phyloP scores from a whole-genome alignment of 2,329 filamentous ascomycete genomes.

The Elsinoe fawcettii region DNA sequence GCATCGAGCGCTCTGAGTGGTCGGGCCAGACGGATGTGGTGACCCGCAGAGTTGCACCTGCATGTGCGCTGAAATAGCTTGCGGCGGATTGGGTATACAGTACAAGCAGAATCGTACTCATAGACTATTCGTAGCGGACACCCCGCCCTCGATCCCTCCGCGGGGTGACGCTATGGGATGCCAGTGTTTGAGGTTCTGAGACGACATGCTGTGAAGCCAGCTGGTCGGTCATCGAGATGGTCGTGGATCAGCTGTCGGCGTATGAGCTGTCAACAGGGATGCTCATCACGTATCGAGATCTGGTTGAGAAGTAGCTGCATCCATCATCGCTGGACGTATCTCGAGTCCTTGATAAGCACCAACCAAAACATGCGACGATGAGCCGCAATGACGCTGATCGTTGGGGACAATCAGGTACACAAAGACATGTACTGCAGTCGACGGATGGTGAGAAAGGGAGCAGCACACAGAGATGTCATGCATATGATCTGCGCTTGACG shows the following conservation, averaged over 20 bases:
- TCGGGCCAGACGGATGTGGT: background rate
- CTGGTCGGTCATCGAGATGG: background rate
- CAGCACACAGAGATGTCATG: background rate
- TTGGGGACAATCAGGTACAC: background rate
- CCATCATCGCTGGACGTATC: background rate
- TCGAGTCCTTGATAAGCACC: background rate
- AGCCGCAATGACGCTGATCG: background rate
- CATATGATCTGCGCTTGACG: constrained; percentile 1
- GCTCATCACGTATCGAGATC: background rate
- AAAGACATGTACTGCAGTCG: background rate
- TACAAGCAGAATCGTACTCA: background rate
- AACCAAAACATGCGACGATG: background rate
- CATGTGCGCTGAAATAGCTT: background rate
- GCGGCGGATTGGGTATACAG: background rate
- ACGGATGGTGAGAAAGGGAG: background rate
- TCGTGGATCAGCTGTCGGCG: background rate
- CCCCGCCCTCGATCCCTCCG: background rate
- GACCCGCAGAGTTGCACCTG: background rate
- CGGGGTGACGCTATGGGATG: background rate
- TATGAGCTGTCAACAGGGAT: background rate
- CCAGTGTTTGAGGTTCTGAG: background rate
- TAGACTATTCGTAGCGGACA: background rate
- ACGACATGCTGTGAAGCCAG: background rate
- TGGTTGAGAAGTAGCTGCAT: background rate
- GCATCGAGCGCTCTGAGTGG: background rate